Base-by-base conservation (phyloP, 2,329 filamentous ascomycete genomes). In the Immersiporthe knoxdaviesiana region DNA sequence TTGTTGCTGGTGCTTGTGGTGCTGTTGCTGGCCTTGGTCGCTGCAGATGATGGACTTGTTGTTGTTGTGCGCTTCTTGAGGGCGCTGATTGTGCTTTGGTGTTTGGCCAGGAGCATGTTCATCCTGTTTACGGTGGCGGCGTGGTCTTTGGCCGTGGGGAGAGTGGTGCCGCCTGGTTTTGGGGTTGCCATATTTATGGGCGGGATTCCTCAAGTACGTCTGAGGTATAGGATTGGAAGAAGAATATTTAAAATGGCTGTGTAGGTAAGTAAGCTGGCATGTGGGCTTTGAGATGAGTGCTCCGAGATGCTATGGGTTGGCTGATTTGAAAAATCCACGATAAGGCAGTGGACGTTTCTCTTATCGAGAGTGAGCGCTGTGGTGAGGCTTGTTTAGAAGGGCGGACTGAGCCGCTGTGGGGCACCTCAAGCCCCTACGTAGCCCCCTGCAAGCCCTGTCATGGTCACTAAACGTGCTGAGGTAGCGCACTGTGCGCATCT, bases 121-220 rank as follows among this genome's bases (percentile, higher is more conserved):
- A 84, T 79, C 70, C 77, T 77, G 78, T 84, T 84, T 70, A 80
- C 75, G 63, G 82, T 73, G 67, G 79, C 75, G 72, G 78, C 78
- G 75, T 76, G 77, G 74, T 82, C 75, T 67, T 78, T 73, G 32
- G 80, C 79, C 62, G 79, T 74, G 62, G 81, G 81, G 62, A 79
- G 77, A 65, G 70, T 63, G 35, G 21, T 62, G 59, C n/a, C 24
- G 68, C 56, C 41, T n/a, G 70, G 3, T 21, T 67, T 69, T 2
- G 44, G 16, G 50, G 64, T 47, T 11, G 59, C 54, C 67, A 69
- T 69, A 3, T 56, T 10, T 35, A 4, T 37, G 8, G 47, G 63
- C 41, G 47, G 12, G 35, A 35, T 35, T 35, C 35, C 35, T 35
- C 35, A 8, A 8, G 35, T 35, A 35, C 8, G 35, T 35, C 35